A percentile compares a stretch with the other conserved stretches of the same genome.
phyloP scores from a whole-genome alignment of 2,329 filamentous ascomycete genomes.

The Epicoccum nigrum region DNA sequence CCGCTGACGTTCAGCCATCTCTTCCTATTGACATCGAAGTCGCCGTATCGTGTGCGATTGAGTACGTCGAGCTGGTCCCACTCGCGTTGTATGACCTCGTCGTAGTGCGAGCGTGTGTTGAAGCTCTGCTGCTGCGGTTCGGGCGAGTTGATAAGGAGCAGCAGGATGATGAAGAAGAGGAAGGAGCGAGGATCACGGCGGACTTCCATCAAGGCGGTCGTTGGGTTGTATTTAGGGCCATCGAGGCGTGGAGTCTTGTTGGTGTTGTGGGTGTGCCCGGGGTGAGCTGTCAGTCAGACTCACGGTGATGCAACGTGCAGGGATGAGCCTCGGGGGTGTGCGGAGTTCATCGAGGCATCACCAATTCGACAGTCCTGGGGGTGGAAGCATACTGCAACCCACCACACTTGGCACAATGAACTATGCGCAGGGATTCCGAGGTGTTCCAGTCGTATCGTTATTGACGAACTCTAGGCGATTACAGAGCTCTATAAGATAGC shows the following conservation, averaged over 20 bases:
- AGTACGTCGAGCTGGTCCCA: slow-evolving; percentile 55
- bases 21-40: slow-evolving; percentile 54
- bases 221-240: slow-evolving; percentile 5
- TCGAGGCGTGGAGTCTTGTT: slow-evolving; percentile 9
- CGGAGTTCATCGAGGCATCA: slow-evolving; percentile 2
- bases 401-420: no score
- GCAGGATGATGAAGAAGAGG: slow-evolving; percentile 46
- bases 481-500: no score
- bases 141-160: slow-evolving; percentile 47
- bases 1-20: slow-evolving; percentile 70
- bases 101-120: slow-evolving; percentile 44
- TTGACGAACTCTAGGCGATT: no score
- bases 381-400: no score
- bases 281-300: neutral
- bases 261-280: neutral
- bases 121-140: slow-evolving; percentile 43
- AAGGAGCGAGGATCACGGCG: slow-evolving; percentile 46
- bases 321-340: slow-evolving; percentile 19
- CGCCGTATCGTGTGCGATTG: slow-evolving; percentile 50
- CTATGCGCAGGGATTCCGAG: no score
- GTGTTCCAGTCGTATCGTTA: no score
- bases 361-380: no score
- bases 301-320: slow-evolving; percentile 11
- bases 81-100: slow-evolving; percentile 59
- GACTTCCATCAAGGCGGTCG: slow-evolving; percentile 44